Conservation (phyloP, 345 rosid genomes). For the Stellera chamaejasme region DNA sequence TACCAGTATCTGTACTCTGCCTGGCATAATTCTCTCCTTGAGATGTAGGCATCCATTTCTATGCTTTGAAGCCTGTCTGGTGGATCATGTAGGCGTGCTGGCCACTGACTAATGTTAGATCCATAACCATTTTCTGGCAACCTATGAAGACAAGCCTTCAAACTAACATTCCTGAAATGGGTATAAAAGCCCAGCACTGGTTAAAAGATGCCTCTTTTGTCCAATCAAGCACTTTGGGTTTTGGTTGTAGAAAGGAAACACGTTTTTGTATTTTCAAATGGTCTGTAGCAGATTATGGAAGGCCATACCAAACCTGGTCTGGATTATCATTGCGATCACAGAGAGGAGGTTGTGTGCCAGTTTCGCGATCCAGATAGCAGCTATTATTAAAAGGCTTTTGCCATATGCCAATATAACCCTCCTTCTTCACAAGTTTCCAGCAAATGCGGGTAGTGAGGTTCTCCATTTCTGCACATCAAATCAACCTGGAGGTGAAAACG, state of each 20-base stretch:
- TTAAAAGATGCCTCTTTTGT: too few species aligned
- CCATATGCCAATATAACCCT: conserved; percentile 55
- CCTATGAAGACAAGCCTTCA: conserved; percentile 40
- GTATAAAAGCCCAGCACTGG: too few species aligned
- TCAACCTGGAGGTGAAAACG: not conserved
- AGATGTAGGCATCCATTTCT: conserved; percentile 46
- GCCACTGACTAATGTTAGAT: conserved; percentile 52
- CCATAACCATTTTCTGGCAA: conserved; percentile 52
- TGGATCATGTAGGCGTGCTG: conserved; percentile 49
- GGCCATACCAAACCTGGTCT: conserved; percentile 50
- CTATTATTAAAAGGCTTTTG: conserved; percentile 50
- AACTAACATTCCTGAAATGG: conserved; percentile 39
- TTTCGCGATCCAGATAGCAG: conserved; percentile 39
- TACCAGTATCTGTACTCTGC: conserved; percentile 64
- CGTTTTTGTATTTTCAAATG: too few species aligned
- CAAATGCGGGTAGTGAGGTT: conserved; percentile 43
- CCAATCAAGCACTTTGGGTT: not conserved
- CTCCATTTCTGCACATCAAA: conserved; percentile 38
- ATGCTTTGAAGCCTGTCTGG: conserved; percentile 55
- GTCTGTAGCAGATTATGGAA: conserved; percentile 1
- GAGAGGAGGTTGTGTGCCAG: conserved; percentile 39
- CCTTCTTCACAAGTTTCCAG: conserved; percentile 54
- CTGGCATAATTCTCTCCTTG: conserved; percentile 49
- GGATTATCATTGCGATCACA: conserved; percentile 41
- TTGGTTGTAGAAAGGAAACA: too few species aligned